These are phyloP conservation scores for Sphagnum fallax DNA, from an alignment of 228 moss, liverwort and hornwort genomes.

Conservation along the genomic window DNA sequence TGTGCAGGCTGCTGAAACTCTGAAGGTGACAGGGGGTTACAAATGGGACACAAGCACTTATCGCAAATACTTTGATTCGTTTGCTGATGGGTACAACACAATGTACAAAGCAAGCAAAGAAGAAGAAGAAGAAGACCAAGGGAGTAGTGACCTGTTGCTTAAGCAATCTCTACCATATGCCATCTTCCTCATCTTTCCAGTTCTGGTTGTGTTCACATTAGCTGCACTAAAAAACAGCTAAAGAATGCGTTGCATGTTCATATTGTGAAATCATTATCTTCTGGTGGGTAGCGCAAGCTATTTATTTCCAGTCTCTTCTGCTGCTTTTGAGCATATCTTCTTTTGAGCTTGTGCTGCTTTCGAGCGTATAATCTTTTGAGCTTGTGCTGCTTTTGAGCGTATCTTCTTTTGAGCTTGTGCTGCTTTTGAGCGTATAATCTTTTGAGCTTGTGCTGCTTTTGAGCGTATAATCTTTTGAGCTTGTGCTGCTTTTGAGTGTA, in stretches of 20 bases:
- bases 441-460: too few relatives aligned
- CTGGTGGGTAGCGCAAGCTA: too few relatives aligned
- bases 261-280: too few relatives aligned
- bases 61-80: constrained; percentile 73
- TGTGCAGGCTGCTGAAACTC: constrained; percentile 74
- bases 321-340: too few relatives aligned
- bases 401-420: too few relatives aligned
- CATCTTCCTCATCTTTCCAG: constrained; percentile 60
- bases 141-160: constrained; percentile 14
- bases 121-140: constrained; percentile 5
- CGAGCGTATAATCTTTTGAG: too few relatives aligned
- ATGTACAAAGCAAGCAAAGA: constrained; percentile 41
- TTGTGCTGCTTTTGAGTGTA: too few relatives aligned
- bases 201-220: constrained; percentile 51
- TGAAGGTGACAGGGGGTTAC: constrained; percentile 56
- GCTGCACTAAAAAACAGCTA: constrained; percentile 26
- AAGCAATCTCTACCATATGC: constrained; percentile 49
- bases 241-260: neutral
- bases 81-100: constrained; percentile 77
- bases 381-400: too few relatives aligned
- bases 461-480: too few relatives aligned
- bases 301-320: too few relatives aligned
- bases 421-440: too few relatives aligned
- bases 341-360: too few relatives aligned
- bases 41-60: constrained; percentile 75